A percentile compares a stretch with the other conserved stretches of the same genome.
Conservation (phyloP, 164 flowering plant species). For the Houttuynia cordata region DNA sequence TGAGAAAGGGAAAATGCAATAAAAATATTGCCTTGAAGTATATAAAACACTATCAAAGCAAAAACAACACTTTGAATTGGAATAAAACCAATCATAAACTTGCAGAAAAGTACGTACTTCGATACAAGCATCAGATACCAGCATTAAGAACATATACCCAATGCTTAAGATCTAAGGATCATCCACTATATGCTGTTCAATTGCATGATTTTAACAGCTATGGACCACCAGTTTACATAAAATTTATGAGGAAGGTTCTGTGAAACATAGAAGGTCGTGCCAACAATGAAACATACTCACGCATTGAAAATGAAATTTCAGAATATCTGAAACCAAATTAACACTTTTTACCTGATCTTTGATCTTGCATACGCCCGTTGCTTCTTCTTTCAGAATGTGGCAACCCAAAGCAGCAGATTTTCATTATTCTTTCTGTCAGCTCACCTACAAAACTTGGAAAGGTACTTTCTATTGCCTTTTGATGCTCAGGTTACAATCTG, state of each 20-base stretch:
- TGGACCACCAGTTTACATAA: too few species aligned
- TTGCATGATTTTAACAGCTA: too few species aligned
- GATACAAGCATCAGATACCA: too few species aligned
- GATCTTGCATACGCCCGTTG: neutral
- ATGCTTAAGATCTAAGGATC: neutral
- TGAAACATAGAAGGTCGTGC: too few species aligned
- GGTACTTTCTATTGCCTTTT: neutral
- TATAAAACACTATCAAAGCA: neutral
- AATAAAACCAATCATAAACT: neutral
- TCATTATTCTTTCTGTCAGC: constrained; percentile 7
- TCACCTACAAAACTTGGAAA: neutral
- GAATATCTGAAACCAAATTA: neutral
- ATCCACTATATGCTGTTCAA: too few species aligned
- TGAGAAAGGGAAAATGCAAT: neutral
- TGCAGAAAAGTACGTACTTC: neutral
- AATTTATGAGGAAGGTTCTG: too few species aligned
- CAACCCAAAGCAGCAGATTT: constrained; percentile 10
- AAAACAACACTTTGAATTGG: neutral
- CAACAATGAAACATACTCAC: too few species aligned
- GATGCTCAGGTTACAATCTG: neutral
- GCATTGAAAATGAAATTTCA: neutral
- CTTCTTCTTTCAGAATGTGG: neutral
- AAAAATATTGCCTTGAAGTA: neutral
- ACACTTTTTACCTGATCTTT: constrained; percentile 8
- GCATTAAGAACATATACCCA: neutral